Conservation (phyloP, 2,329 filamentous ascomycete genomes). For the Fusarium stilboides region DNA sequence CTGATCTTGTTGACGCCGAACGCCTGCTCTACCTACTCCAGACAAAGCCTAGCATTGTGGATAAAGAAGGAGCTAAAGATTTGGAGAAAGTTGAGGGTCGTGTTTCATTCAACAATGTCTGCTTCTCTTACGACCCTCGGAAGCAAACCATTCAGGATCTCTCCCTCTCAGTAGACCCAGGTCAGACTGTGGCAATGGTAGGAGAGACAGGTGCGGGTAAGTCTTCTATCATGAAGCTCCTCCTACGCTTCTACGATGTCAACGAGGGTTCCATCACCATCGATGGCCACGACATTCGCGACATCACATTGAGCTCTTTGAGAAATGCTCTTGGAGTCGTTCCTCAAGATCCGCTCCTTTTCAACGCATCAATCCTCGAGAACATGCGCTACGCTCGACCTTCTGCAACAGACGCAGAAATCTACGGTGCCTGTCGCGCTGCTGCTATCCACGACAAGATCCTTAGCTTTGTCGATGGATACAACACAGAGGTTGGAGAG, state of each 20-base stretch:
- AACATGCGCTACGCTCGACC: slow-evolving; percentile 76
- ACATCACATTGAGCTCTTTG: slow-evolving; percentile 71
- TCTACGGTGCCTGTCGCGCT: slow-evolving; percentile 72
- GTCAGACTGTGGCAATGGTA: slow-evolving; percentile 72
- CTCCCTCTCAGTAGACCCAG: slow-evolving; percentile 64
- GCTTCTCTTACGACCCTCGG: slow-evolving; percentile 69
- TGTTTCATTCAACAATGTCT: slow-evolving; percentile 69
- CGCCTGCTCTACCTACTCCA: slow-evolving; percentile 70
- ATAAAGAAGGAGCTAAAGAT: slow-evolving; percentile 61
- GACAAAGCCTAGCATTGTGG: slow-evolving; percentile 69
- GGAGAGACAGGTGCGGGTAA: slow-evolving; percentile 76
- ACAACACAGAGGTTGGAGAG: slow-evolving; percentile 65
- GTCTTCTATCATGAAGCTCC: slow-evolving; percentile 73
- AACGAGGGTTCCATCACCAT: slow-evolving; percentile 68
- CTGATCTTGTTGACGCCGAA: slow-evolving; percentile 75
- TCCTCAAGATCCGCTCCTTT: slow-evolving; percentile 75
- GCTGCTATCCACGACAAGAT: slow-evolving; percentile 78
- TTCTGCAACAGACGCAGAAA: slow-evolving; percentile 72
- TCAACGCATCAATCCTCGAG: slow-evolving; percentile 75
- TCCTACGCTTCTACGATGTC: slow-evolving; percentile 74
- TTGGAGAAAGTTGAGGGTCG: slow-evolving; percentile 63
- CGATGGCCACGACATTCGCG: slow-evolving; percentile 72
- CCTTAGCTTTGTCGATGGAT: slow-evolving; percentile 67
- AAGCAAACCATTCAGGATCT: slow-evolving; percentile 66
- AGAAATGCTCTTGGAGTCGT: slow-evolving; percentile 74